Conservation (phyloP, 305 asterid genomes). For the Plantago lanceolata region DNA sequence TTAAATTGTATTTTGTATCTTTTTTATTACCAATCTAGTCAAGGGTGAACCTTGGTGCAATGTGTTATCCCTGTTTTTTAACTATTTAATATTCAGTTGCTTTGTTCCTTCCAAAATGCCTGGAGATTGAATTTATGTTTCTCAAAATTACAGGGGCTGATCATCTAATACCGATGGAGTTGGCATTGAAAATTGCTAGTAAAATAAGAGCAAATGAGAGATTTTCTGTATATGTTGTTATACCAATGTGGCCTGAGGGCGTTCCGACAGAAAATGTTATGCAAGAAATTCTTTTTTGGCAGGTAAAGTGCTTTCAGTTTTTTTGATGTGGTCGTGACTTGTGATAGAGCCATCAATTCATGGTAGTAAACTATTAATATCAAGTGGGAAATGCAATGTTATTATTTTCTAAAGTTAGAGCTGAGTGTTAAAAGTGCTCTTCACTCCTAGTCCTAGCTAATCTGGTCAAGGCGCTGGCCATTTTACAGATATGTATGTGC, state of each 20-base stretch:
- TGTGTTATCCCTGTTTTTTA: conserved; percentile 16
- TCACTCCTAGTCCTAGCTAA: background rate
- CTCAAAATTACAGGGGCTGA: conserved; percentile 64
- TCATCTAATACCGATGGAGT: conserved; percentile 78
- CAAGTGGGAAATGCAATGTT: no score
- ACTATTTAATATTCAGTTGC: conserved; percentile 11
- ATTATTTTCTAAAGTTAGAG: background rate
- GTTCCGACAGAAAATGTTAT: conserved; percentile 60
- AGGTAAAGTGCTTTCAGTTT: conserved; percentile 39
- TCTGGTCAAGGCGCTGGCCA: background rate
- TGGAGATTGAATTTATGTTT: conserved; percentile 13
- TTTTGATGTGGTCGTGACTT: conserved; percentile 6
- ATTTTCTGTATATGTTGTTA: conserved; percentile 63
- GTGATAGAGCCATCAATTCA: background rate
- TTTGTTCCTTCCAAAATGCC: conserved; percentile 4
- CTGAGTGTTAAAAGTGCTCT: background rate
- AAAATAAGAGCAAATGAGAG: conserved; percentile 72
- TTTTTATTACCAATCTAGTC: conserved; percentile 5
- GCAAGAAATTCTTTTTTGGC: conserved; percentile 96
- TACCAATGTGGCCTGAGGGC: conserved; percentile 99
- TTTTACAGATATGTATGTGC: no score
- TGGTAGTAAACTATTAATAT: no score
- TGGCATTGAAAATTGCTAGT: conserved; percentile 64
- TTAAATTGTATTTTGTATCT: background rate
- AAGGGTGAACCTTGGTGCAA: no score